Conservation (phyloP, 2,329 filamentous ascomycete species). For the Cercospora zeae-maydis region DNA sequence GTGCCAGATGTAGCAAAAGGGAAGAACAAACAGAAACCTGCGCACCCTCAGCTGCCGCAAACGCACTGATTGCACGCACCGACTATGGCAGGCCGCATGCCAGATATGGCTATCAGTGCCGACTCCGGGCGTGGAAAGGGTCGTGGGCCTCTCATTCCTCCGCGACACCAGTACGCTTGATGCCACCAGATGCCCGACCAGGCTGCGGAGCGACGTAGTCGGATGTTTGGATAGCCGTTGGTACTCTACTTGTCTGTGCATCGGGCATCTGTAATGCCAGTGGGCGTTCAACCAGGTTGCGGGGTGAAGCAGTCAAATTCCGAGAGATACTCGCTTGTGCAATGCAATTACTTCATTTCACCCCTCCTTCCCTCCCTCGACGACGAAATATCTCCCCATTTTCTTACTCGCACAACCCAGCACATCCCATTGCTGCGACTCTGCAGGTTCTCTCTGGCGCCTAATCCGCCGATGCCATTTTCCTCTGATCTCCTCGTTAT, state of each 20-base stretch:
- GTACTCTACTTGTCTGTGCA: too few relatives aligned
- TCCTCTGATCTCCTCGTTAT: conserved; percentile 60
- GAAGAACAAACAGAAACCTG: too few relatives aligned
- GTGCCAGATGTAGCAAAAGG: too few relatives aligned
- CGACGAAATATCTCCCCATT: conserved; percentile 72
- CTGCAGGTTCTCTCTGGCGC: conserved; percentile 49
- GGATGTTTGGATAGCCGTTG: background rate
- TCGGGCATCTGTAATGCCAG: too few relatives aligned
- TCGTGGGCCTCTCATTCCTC: background rate
- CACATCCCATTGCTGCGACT: conserved; percentile 65
- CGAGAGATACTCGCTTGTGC: background rate
- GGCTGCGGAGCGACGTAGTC: background rate
- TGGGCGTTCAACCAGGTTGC: background rate
- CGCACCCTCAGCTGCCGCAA: too few relatives aligned
- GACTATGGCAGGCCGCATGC: too few relatives aligned
- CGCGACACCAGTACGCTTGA: background rate
- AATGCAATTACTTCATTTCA: conserved; percentile 13
- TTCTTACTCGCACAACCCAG: conserved; percentile 63
- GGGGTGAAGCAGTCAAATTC: background rate
- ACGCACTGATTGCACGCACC: too few relatives aligned
- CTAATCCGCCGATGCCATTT: conserved; percentile 50
- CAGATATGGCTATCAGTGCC: too few relatives aligned
- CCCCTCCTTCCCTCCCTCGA: conserved; percentile 56
- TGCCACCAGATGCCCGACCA: background rate
- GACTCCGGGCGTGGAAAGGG: background rate